Evolutionary conservation across 139 green algal species (phyloP).

Genomic region (Chlamydomonas eustigma): DNA sequence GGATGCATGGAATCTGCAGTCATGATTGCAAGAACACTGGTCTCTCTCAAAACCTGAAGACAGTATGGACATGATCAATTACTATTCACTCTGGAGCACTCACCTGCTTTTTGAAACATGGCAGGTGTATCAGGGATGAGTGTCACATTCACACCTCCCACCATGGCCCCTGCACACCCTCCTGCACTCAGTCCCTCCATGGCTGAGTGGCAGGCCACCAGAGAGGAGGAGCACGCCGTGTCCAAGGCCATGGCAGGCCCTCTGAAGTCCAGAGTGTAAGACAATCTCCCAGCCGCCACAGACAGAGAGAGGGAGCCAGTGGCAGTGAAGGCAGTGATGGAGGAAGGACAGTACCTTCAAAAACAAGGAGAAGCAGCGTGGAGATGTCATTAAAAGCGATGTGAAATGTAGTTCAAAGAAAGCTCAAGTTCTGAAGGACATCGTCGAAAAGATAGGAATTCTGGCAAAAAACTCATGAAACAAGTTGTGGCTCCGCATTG

Average conservation of each 20-base stretch:
- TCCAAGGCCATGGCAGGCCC: conserved; percentile 75
- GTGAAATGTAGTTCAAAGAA: no score
- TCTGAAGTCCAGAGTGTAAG: conserved; percentile 63
- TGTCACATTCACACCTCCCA: conserved; percentile 46
- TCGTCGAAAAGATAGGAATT: no score
- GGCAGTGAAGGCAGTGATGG: conserved; percentile 37
- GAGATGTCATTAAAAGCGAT: no score
- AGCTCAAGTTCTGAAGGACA: no score
- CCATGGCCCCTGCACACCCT: conserved; percentile 29
- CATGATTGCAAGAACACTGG: no score
- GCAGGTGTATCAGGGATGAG: conserved; percentile 53
- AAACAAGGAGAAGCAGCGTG: no score
- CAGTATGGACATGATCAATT: no score
- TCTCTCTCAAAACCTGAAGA: no score
- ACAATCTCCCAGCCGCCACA: conserved; percentile 65
- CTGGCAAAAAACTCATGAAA: no score
- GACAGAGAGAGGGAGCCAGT: conserved; percentile 50
- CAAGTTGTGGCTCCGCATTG: no score
- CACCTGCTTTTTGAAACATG: conserved; percentile 51
- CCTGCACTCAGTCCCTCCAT: conserved; percentile 29
- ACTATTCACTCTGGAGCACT: no score
- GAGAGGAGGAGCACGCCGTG: conserved; percentile 80
- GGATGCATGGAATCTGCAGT: no score
- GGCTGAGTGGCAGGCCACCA: conserved; percentile 63
- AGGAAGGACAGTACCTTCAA: conserved; percentile 12